Conservation (phyloP, 768 basidiomycete genomes). For the Trametes sanguinea region DNA sequence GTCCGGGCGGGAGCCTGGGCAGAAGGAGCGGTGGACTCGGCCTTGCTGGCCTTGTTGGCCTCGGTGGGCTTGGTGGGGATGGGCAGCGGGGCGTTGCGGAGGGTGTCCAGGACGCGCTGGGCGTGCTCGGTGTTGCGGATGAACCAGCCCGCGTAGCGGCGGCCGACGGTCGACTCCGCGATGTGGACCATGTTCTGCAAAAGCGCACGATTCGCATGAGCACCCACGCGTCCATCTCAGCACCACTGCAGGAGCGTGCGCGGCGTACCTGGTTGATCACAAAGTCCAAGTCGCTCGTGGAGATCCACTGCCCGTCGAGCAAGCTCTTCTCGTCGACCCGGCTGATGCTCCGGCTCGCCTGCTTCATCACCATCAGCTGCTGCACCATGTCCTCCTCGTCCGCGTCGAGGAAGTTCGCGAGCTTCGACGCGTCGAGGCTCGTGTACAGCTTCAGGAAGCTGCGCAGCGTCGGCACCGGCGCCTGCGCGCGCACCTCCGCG, state of each 20-base stretch:
- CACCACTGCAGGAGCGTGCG: background rate
- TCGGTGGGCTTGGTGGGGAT: slow-evolving; percentile 26
- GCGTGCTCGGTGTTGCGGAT: slow-evolving; percentile 94
- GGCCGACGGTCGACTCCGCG: slow-evolving; percentile 89
- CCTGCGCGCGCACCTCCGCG: slow-evolving; percentile 72
- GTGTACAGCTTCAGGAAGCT: slow-evolving; percentile 96
- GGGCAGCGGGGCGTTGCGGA: slow-evolving; percentile 61
- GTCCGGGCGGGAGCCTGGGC: slow-evolving; percentile 35
- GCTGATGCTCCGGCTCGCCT: slow-evolving; percentile 75
- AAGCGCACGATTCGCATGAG: no score
- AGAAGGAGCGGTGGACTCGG: slow-evolving; percentile 14
- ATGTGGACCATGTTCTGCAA: slow-evolving; percentile 93
- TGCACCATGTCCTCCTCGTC: slow-evolving; percentile 95
- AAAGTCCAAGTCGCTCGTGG: slow-evolving; percentile 94
- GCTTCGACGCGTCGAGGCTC: slow-evolving; percentile 86
- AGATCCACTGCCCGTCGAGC: slow-evolving; percentile 83
- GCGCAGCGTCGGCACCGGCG: slow-evolving; percentile 80
- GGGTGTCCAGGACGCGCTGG: slow-evolving; percentile 80
- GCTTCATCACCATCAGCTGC: slow-evolving; percentile 97
- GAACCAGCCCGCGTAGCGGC: slow-evolving; percentile 96
- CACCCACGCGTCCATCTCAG: background rate
- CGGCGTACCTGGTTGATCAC: slow-evolving; percentile 80
- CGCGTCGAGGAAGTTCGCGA: slow-evolving; percentile 87
- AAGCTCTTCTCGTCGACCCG: slow-evolving; percentile 56
- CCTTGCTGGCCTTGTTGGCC: slow-evolving; percentile 10